Evolutionary conservation across 1,284 basidiomycete genomes (phyloP).

Genomic region (Veloboletus limbatus): DNA sequence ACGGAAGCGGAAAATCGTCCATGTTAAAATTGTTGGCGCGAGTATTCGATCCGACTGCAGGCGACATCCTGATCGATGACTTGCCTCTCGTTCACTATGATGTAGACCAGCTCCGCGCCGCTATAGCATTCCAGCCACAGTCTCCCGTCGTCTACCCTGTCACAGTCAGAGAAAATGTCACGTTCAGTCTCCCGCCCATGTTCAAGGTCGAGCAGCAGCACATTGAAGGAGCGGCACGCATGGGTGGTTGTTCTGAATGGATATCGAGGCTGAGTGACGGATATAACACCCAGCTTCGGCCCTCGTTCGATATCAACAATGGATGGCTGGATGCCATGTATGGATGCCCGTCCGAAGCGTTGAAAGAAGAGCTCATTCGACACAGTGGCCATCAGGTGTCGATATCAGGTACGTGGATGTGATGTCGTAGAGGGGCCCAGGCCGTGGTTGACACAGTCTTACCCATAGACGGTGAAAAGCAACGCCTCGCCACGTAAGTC

Average conservation of each 20-base stretch:
- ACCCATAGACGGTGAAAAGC: constrained; percentile 40
- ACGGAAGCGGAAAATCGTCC: constrained; percentile 51
- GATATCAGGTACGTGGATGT: constrained; percentile 27
- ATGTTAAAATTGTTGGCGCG: constrained; percentile 45
- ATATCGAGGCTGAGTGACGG: constrained; percentile 33
- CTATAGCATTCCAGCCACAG: constrained; percentile 40
- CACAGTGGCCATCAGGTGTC: constrained; percentile 10
- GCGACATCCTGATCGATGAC: constrained; percentile 42
- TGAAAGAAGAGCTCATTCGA: constrained; percentile 14
- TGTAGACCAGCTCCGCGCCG: constrained; percentile 30
- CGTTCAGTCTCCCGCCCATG: constrained; percentile 28
- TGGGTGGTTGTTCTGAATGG: constrained; percentile 38
- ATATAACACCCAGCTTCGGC: constrained; percentile 38
- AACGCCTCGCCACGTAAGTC: constrained; percentile 47
- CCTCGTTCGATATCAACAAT: constrained; percentile 26
- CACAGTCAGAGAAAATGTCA: constrained; percentile 42
- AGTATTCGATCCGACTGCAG: constrained; percentile 38
- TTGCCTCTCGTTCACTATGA: constrained; percentile 30
- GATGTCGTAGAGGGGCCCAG: constrained; percentile 9
- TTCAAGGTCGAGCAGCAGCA: constrained; percentile 11
- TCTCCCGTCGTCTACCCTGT: constrained; percentile 42
- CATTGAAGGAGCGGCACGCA: constrained; percentile 35
- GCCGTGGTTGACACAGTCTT: no score
- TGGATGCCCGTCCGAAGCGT: constrained; percentile 17
- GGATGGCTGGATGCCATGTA: constrained; percentile 19